Evolutionary conservation across 2,329 filamentous ascomycete species (phyloP).

Genomic region (Aspergillus neotritici): DNA sequence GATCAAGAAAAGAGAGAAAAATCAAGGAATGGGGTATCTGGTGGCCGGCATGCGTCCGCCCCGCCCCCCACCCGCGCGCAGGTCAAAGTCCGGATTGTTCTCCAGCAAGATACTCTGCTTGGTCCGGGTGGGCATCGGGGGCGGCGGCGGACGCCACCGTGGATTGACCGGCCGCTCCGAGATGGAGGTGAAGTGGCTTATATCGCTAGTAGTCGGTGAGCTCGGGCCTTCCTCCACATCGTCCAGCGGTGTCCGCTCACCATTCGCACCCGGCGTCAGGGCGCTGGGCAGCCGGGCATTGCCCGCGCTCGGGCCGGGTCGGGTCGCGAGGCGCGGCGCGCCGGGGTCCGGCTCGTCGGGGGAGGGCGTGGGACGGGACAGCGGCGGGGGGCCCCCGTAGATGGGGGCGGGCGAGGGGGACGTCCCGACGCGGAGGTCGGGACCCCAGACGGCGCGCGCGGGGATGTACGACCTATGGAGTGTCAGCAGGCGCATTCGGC

Average conservation of each 20-base stretch:
- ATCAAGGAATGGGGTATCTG: conserved; percentile 23
- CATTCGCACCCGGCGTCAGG: conserved; percentile 35
- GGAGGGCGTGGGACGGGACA: too few species aligned
- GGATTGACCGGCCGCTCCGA: conserved; percentile 85
- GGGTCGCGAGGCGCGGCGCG: conserved; percentile 70
- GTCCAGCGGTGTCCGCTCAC: conserved; percentile 36
- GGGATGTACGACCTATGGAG: conserved; percentile 35
- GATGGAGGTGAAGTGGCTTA: conserved; percentile 82
- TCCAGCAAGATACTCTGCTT: conserved; percentile 69
- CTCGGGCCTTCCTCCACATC: conserved; percentile 58
- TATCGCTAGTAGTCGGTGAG: conserved; percentile 71
- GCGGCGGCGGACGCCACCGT: conserved; percentile 59
- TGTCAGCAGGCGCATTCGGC: conserved; percentile 12
- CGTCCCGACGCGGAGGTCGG: conserved; percentile 10
- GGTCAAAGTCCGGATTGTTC: conserved; percentile 78
- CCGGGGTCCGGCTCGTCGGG: conserved; percentile 82
- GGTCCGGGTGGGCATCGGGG: conserved; percentile 42
- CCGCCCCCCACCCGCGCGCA: conserved; percentile 45
- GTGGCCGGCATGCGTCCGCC: conserved; percentile 23
- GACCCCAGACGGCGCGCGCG: conserved; percentile 41
- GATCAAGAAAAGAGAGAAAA: conserved; percentile 6
- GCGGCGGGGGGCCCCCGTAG: conserved; percentile 12
- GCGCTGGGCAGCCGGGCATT: conserved; percentile 29
- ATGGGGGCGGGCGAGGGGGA: conserved; percentile 17
- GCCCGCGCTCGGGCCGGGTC: conserved; percentile 24